Evolutionary conservation across 2,329 filamentous ascomycete genomes (phyloP), one percentile per base, ranked within the genome.

Genomic region (Aureobasidium sp.): DNA sequence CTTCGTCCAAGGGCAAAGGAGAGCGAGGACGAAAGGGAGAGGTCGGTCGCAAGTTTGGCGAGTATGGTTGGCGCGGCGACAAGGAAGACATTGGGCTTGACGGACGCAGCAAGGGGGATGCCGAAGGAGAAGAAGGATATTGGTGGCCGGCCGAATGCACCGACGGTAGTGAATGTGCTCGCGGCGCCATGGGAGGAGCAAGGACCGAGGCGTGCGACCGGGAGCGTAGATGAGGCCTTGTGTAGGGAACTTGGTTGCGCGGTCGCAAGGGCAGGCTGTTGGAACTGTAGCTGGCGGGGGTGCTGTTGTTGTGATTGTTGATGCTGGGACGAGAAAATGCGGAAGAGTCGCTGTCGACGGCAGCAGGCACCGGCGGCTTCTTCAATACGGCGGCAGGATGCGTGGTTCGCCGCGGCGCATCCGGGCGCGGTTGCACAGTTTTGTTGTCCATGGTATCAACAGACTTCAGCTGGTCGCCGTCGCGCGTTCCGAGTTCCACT

Each of bases 241-340:
- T 72, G 67, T 79, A 80, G 37, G 77, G 77, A n/a, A 77, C 78
- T 31, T 75, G 73, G 67, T 78, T 80, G 59, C 77, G 74, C 57
- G 73, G 72, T 62, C 70, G 65, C 67, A 29, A 63, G 53, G 47
- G 69, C 65, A 61, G 66, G 64, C 33, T 60, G 57, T 52, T 50
- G 33, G 33, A 40, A 45, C 45, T 60, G 47, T 47, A 31, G 57
- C 33, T 60, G 45, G 39, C 8, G 11, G 17, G 15, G 12, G 9
- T 24, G 44, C 12, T 39, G 57, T 35, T 42, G 42, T 39, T 59
- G 45, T 50, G 24, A 27, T 27, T 40, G 40, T 45, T 57, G 53
- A 45, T 24, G 40, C 3, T 12, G 8, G 33, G 33, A 31, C 22
- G 24, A 42, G 37, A 29, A 29, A 15, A 29, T 9, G 8, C 12